Evolutionary conservation across 352 stramenopile genomes (phyloP).

Genomic region (Globisporangium nodosum): DNA sequence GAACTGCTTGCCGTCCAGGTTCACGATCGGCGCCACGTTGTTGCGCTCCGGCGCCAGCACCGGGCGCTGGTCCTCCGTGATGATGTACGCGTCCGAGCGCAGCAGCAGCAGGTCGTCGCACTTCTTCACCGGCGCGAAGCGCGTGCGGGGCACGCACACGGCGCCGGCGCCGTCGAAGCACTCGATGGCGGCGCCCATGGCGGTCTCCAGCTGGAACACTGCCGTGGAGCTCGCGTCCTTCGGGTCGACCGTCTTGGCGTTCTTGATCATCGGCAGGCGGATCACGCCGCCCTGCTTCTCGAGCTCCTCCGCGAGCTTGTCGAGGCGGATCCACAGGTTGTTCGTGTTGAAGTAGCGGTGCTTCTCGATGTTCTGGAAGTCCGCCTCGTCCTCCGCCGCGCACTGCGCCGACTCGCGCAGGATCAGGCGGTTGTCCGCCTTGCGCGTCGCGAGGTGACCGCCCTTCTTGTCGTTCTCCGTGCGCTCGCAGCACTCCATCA

Average conservation of each 20-base stretch:
- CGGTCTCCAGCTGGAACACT: conserved; percentile 85
- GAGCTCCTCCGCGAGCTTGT: conserved; percentile 81
- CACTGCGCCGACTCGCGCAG: conserved; percentile 90
- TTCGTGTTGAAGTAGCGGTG: conserved; percentile 90
- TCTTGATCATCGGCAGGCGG: conserved; percentile 85
- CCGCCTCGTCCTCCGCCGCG: conserved; percentile 70
- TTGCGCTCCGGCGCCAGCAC: conserved; percentile 94
- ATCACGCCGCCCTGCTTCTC: conserved; percentile 78
- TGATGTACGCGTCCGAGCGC: conserved; percentile 96
- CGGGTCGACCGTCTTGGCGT: conserved; percentile 84
- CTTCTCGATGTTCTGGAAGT: conserved; percentile 88
- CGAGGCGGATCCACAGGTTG: conserved; percentile 86
- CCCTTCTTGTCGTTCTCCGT: conserved; percentile 99
- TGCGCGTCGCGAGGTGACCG: conserved; percentile 92
- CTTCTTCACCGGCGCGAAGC: conserved; percentile 88
- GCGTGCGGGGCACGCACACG: conserved; percentile 84
- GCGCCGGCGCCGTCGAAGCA: conserved; percentile 83
- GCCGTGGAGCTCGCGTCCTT: conserved; percentile 80
- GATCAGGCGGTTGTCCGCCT: conserved; percentile 92
- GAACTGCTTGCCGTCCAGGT: conserved; percentile 97
- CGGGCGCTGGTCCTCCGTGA: conserved; percentile 94
- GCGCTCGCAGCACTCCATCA: conserved; percentile 96
- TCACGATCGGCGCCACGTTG: conserved; percentile 92
- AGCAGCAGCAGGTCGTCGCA: conserved; percentile 88
- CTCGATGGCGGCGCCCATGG: conserved; percentile 85